Evolutionary conservation across 2,329 filamentous ascomycete species (phyloP).

Genomic region (Clonostachys rosea): DNA sequence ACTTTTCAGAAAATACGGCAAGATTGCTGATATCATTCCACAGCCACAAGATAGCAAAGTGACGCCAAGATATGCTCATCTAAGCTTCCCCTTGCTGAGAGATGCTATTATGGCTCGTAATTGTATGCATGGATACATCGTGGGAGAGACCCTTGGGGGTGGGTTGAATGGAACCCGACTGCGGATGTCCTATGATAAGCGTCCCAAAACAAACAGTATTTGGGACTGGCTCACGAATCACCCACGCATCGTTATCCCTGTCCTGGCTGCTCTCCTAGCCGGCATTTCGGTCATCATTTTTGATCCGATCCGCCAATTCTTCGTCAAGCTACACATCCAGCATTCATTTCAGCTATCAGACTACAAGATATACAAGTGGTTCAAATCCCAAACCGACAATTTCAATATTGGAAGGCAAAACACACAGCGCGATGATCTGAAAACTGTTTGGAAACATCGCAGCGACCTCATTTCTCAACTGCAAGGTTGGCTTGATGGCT

Average conservation of each 20-base stretch:
- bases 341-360: conserved; percentile 70
- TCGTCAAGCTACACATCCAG: conserved; percentile 84
- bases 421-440: conserved; percentile 64
- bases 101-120: conserved; percentile 87
- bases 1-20: conserved; percentile 85
- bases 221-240: conserved; percentile 86
- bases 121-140: conserved; percentile 80
- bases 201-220: conserved; percentile 71
- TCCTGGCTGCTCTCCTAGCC: conserved; percentile 75
- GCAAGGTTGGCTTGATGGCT: conserved; percentile 81
- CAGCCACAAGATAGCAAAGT: conserved; percentile 86
- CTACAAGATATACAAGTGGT: conserved; percentile 73
- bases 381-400: conserved; percentile 58
- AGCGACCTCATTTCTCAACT: conserved; percentile 79
- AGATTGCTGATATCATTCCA: conserved; percentile 77
- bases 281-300: conserved; percentile 84
- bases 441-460: conserved; percentile 83
- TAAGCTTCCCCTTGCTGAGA: conserved; percentile 71
- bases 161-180: conserved; percentile 73
- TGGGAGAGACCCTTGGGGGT: conserved; percentile 65
- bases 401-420: conserved; percentile 56
- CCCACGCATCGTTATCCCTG: conserved; percentile 81
- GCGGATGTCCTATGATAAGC: conserved; percentile 78
- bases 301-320: conserved; percentile 90
- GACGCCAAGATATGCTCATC: conserved; percentile 70